Evolutionary conservation across 1,284 basidiomycete genomes (phyloP), one percentile per base, ranked within the genome.

Genomic region (Heterobasidion irregulare): DNA sequence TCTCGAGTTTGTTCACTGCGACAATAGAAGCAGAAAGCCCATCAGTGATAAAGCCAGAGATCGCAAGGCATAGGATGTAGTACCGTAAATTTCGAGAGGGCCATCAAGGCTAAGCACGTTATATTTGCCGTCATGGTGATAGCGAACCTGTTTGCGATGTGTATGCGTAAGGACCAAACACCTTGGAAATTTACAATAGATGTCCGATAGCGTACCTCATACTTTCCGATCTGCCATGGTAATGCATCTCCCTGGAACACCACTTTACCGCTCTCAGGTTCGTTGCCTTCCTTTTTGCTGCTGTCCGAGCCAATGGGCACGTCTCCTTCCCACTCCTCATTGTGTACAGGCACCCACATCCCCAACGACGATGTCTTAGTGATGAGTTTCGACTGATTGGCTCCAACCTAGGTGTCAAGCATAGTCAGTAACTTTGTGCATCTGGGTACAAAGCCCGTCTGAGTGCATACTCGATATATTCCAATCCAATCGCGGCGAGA

Each of bases 401-500:
- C 92, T 33, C 92, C 93, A 57, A 93, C 72, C 93, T 93, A 63
- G 8, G 57, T 62, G 34, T 52, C 50, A 43, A 32, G 19, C 7
- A 45, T 44, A 35, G 38, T 16, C n/a, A 19, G 36, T 6, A 26
- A 44, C 13, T 45, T 15, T 8, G 16, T 16, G 52, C 8, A n/a
- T 44, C 13, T 32, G 19, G 47, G 41, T 13, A 44, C 34, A 15
- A 49, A 45, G 16, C 35, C 9, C 53, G 35, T 26, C 4, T 26
- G 26, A 26, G 55, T 34, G 67, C 75, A 45, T 63, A 86, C 86
- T 65, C 84, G 76, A 65, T 97, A 98, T 46, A 99, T 82, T 10
- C 95, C 97, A 63, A 99, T 91, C 97, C 96, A 99, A 69, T 99
- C 96, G 62, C 87, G 83, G n/a, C 92, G 80, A 13, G 94, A 96